phyloP scores from a whole-genome alignment of 805 yeast genomes.

The Candida silvicultrix region DNA sequence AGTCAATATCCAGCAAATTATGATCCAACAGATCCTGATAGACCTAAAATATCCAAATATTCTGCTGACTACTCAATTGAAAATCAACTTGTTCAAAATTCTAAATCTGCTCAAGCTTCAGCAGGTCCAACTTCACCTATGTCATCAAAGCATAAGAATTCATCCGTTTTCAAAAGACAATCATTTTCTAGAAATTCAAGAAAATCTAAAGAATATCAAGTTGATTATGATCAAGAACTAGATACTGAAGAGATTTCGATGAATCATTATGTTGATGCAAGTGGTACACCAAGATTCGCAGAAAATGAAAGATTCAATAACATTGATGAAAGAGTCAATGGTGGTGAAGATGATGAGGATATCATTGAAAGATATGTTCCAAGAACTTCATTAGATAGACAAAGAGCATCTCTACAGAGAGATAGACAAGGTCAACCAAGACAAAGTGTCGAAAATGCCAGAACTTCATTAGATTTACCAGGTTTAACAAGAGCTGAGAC shows the following conservation, averaged over 20 bases:
- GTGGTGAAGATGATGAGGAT: background rate
- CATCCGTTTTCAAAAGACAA: conserved; percentile 31
- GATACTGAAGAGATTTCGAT: conserved; percentile 34
- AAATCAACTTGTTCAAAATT: conserved; percentile 1
- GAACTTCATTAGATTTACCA: conserved; percentile 34
- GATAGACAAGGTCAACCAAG: conserved; percentile 31
- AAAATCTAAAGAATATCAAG: conserved; percentile 18
- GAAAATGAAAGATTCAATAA: conserved; percentile 1
- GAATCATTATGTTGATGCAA: conserved; percentile 15
- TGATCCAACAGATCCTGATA: conserved; percentile 77
- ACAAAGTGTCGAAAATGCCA: conserved; percentile 32
- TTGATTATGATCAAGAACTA: conserved; percentile 21
- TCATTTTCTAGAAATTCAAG: conserved; percentile 18
- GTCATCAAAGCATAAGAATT: conserved; percentile 22
- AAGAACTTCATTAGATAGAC: conserved; percentile 32
- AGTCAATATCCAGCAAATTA: conserved; percentile 58
- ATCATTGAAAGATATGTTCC: conserved; percentile 10
- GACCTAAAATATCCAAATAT: conserved; percentile 45
- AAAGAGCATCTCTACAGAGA: conserved; percentile 30
- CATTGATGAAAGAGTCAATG: background rate
- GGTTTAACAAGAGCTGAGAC: conserved; percentile 32
- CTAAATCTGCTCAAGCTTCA: background rate
- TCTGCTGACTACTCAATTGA: conserved; percentile 27
- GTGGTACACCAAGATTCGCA: conserved; percentile 24
- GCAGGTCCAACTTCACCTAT: conserved; percentile 4